phyloP scores from a whole-genome alignment of 306 rosid species.

The Malus orientalis region DNA sequence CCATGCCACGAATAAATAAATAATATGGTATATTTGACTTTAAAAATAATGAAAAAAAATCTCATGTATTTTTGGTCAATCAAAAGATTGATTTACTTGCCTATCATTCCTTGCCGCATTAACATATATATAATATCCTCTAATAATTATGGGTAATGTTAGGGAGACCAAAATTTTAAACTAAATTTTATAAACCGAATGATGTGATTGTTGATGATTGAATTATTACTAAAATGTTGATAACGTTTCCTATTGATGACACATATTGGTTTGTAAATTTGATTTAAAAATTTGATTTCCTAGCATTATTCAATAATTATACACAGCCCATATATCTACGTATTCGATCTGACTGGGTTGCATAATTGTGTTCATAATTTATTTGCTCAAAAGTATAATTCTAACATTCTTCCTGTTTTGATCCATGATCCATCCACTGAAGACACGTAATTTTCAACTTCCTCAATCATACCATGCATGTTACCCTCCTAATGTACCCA shows the following conservation, averaged over 20 bases:
- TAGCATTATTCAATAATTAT: background rate
- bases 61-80: background rate
- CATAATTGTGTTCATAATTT: background rate
- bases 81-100: background rate
- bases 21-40: background rate
- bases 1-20: no score
- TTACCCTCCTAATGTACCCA: background rate
- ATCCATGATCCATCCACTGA: background rate
- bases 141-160: background rate
- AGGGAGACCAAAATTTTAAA: no score
- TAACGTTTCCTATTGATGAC: no score
- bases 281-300: no score
- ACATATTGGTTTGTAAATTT: no score
- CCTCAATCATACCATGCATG: background rate
- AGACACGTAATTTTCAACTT: background rate
- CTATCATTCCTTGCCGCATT: no score
- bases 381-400: background rate
- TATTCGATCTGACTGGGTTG: no score
- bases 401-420: background rate
- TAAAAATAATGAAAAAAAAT: no score
- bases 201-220: no score
- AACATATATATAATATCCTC: no score
- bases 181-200: background rate
- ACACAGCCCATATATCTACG: background rate
- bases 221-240: no score